Conservation (phyloP, 2,329 filamentous ascomycete genomes). For the Lasiodiplodia hormozganensis region DNA sequence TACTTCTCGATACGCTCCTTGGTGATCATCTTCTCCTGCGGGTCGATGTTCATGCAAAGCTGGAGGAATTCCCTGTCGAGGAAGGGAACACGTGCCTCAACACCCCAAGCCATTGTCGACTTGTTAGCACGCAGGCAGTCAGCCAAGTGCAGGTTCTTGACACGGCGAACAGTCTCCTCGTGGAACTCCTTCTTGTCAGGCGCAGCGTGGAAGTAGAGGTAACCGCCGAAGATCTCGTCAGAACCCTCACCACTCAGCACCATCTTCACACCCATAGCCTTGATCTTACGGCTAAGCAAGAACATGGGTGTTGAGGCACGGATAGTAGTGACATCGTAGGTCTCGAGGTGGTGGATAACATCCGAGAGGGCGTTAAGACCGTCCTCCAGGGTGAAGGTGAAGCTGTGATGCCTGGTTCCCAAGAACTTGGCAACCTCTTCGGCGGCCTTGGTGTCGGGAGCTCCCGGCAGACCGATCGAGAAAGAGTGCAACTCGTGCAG, state of each 20-base stretch:
- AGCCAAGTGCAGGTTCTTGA: constrained; percentile 96
- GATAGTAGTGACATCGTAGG: constrained; percentile 98
- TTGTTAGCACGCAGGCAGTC: constrained; percentile 99
- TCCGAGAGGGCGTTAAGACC: constrained; percentile 95
- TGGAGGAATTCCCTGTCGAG: constrained; percentile 97
- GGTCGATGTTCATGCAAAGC: constrained; percentile 90
- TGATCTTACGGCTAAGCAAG: constrained; percentile 96
- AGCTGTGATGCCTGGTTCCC: constrained; percentile 96
- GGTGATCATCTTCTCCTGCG: constrained; percentile 93
- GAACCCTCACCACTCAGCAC: constrained; percentile 95
- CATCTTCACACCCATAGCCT: constrained; percentile 99
- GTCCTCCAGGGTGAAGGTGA: constrained; percentile 98
- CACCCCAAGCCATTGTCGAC: constrained; percentile 96
- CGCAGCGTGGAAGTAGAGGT: constrained; percentile 97
- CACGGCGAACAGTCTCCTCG: constrained; percentile 88
- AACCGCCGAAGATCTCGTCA: constrained; percentile 98
- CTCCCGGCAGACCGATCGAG: constrained; percentile 93
- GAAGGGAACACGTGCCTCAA: constrained; percentile 97
- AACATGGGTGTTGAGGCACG: constrained; percentile 99
- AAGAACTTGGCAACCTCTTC: constrained; percentile 95
- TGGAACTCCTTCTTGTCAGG: constrained; percentile 93
- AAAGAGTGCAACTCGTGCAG: constrained; percentile 97
- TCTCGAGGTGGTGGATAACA: constrained; percentile 97
- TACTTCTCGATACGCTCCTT: constrained; percentile 93
- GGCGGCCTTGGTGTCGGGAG: constrained; percentile 91